Percentiles rank a stretch among this genome's conserved stretches.
These are phyloP conservation scores for Chaetomium olivaceum DNA, from an alignment of 2,329 filamentous ascomycete genomes.

Conservation along the genomic window DNA sequence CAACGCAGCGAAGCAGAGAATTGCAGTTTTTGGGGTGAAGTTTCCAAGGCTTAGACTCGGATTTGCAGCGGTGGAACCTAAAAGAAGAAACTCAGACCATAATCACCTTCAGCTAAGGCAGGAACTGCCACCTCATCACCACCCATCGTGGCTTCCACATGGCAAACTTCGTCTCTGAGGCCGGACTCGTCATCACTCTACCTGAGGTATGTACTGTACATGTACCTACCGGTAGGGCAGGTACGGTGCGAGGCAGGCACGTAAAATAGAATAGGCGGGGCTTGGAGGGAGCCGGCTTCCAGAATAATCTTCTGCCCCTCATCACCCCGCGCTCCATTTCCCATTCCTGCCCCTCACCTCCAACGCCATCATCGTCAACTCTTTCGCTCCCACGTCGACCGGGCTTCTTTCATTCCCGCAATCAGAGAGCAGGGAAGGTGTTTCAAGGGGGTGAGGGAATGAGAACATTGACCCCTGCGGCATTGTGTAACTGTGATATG, in stretches of 20 bases:
- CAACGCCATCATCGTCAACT: neutral
- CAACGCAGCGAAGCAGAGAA: conserved; percentile 3
- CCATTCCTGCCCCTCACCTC: conserved; percentile 5
- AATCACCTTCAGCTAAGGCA: neutral
- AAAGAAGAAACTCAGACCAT: neutral
- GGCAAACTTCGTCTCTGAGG: conserved; percentile 2
- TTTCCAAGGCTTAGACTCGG: neutral
- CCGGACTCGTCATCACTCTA: neutral
- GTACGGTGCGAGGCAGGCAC: no score
- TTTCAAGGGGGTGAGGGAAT: neutral
- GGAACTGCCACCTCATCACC: conserved; percentile 18
- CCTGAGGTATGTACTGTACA: neutral
- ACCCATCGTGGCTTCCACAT: conserved; percentile 19
- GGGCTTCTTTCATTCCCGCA: neutral
- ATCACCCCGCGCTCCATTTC: neutral
- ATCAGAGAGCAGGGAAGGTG: neutral
- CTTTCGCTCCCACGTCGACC: neutral
- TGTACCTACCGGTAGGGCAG: no score
- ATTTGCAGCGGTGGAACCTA: neutral
- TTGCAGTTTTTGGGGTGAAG: conserved; percentile 1
- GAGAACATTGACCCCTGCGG: neutral
- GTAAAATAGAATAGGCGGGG: neutral
- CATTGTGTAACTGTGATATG: neutral
- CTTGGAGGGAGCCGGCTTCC: conserved; percentile 11
- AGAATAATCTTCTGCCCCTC: conserved; percentile 21